These are phyloP conservation scores for Pythium pectinolyticum DNA, from an alignment of 352 stramenopile genomes.

Conservation along the genomic window DNA sequence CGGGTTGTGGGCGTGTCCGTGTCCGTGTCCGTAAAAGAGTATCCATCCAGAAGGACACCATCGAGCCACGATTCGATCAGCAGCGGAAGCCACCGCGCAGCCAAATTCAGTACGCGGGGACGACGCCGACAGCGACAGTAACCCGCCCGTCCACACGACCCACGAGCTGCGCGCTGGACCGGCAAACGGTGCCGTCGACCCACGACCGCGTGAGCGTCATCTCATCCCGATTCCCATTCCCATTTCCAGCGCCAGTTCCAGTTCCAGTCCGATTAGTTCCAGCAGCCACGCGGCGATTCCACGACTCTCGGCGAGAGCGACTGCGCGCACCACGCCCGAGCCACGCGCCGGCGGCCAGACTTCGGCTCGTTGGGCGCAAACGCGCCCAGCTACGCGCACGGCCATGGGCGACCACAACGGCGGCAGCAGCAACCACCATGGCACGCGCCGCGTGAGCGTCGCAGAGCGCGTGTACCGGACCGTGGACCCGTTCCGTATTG, in stretches of 20 bases:
- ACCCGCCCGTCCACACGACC: neutral
- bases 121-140: neutral
- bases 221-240: neutral
- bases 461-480: constrained; percentile 45
- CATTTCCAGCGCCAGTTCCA: too few species aligned
- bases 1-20: too few species aligned
- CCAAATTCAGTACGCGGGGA: neutral
- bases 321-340: neutral
- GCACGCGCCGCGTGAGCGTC: constrained; percentile 23
- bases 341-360: neutral
- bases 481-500: constrained; percentile 63
- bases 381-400: constrained; percentile 13
- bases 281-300: neutral
- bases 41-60: too few species aligned
- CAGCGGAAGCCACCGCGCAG: neutral
- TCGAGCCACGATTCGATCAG: neutral
- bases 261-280: too few species aligned
- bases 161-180: neutral
- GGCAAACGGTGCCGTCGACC: neutral
- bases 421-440: constrained; percentile 6
- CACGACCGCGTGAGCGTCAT: neutral
- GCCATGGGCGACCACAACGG: neutral
- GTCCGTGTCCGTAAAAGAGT: too few species aligned
- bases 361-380: constrained; percentile 20
- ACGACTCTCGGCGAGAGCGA: neutral